Evolutionary conservation across 495 filamentous ascomycete genomes (phyloP).

Genomic region (Xylaria nigripes): DNA sequence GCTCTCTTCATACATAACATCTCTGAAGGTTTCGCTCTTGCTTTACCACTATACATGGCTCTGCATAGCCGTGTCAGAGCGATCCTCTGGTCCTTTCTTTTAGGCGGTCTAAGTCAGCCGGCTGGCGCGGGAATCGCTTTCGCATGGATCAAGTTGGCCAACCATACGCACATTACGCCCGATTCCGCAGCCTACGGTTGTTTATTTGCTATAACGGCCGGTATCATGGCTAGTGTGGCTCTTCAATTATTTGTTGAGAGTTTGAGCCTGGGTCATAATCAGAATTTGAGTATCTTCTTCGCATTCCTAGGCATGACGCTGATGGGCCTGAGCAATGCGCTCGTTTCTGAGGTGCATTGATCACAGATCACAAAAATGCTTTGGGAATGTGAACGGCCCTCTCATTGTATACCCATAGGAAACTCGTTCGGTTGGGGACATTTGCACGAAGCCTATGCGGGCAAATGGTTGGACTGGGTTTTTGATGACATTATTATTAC

Average conservation of each 20-base stretch:
- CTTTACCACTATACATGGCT: conserved; percentile 83
- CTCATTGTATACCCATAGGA: not conserved
- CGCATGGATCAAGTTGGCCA: conserved; percentile 64
- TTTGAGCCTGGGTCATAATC: conserved; percentile 69
- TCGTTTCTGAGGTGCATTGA: conserved; percentile 49
- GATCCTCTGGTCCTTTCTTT: conserved; percentile 71
- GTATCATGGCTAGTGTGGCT: conserved; percentile 90
- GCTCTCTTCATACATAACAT: conserved; percentile 98
- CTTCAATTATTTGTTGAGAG: conserved; percentile 85
- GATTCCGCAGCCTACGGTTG: conserved; percentile 72
- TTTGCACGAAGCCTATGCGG: not conserved
- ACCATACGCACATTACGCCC: conserved; percentile 42
- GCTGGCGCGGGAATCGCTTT: conserved; percentile 77
- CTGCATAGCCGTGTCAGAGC: conserved; percentile 66
- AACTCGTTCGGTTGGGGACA: not conserved
- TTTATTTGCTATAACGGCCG: conserved; percentile 83
- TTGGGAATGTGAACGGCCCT: not conserved
- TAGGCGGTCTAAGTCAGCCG: conserved; percentile 84
- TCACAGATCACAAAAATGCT: not conserved
- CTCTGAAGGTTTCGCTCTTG: conserved; percentile 91
- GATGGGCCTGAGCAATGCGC: conserved; percentile 76
- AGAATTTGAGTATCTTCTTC: conserved; percentile 70
- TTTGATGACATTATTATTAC: not conserved
- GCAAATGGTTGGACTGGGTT: not conserved
- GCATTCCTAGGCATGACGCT: conserved; percentile 86